Evolutionary conservation across 1,284 basidiomycete genomes (phyloP).

Genomic region (Heterobasidion annosum): DNA sequence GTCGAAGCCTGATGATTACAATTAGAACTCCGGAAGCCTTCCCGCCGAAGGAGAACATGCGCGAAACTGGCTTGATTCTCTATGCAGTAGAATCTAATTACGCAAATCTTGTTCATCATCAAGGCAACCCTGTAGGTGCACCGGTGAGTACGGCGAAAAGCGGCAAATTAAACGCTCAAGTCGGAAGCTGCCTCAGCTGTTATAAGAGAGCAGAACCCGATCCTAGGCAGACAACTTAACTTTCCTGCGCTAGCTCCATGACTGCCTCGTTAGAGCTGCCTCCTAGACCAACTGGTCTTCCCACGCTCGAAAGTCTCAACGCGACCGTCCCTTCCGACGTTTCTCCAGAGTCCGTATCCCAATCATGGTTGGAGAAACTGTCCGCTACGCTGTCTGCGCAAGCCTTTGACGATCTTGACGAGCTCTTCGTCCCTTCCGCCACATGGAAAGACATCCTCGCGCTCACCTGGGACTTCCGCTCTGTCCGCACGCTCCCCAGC

Average conservation of each 20-base stretch:
- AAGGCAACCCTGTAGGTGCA: no score
- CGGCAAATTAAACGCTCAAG: no score
- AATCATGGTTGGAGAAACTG: background rate
- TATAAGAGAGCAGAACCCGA: background rate
- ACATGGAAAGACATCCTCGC: slow-evolving; percentile 54
- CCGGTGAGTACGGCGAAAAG: no score
- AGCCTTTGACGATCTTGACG: background rate
- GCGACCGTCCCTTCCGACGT: background rate
- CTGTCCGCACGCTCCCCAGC: slow-evolving; percentile 34
- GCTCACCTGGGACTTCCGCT: slow-evolving; percentile 60
- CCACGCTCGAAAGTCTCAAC: background rate
- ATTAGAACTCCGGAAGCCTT: no score
- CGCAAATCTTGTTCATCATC: no score
- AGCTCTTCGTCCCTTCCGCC: background rate
- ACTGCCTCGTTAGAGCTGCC: background rate
- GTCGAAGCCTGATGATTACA: no score
- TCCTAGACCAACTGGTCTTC: background rate
- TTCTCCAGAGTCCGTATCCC: background rate
- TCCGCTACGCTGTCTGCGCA: background rate
- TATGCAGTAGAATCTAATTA: no score
- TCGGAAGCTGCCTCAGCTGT: background rate
- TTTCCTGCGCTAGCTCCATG: background rate
- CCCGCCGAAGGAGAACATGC: no score
- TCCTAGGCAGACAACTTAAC: background rate
- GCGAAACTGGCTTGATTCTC: no score